These are phyloP conservation scores for Sphaerostilbella broomeana DNA, from an alignment of 2,329 filamentous ascomycete species.

Conservation along the genomic window DNA sequence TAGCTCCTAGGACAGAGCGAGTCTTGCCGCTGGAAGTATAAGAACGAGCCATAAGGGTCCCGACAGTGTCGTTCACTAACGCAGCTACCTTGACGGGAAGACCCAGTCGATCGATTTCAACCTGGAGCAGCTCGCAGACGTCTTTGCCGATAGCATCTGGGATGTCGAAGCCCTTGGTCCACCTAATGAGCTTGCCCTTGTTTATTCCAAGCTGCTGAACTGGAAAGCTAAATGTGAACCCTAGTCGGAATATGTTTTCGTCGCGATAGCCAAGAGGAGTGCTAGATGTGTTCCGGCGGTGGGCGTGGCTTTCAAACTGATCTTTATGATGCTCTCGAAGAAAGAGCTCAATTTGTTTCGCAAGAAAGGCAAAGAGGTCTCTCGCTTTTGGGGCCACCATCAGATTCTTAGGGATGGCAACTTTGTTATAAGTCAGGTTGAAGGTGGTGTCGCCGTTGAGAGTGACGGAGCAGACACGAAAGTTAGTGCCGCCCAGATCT, in stretches of 20 bases:
- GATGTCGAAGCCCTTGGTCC: conserved; percentile 99
- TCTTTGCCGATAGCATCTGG: conserved; percentile 91
- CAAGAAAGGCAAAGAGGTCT: conserved; percentile 87
- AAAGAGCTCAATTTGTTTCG: conserved; percentile 86
- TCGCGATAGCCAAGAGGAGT: conserved; percentile 55
- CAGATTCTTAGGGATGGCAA: conserved; percentile 79
- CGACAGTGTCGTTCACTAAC: conserved; percentile 94
- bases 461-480: conserved; percentile 91
- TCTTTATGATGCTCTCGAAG: conserved; percentile 81
- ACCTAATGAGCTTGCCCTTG: conserved; percentile 86
- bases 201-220: conserved; percentile 93
- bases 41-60: conserved; percentile 93
- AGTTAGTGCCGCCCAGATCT: conserved; percentile 97
- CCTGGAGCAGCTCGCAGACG: conserved; percentile 83
- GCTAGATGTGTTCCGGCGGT: conserved; percentile 55
- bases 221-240: conserved; percentile 99
- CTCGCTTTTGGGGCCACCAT: conserved; percentile 84
- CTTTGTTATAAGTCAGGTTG: conserved; percentile 86
- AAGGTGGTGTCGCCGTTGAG: conserved; percentile 94
- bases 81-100: conserved; percentile 93
- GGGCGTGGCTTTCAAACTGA: conserved; percentile 67
- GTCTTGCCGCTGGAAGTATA: conserved; percentile 88
- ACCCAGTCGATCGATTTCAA: conserved; percentile 77
- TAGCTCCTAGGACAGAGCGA: conserved; percentile 83
- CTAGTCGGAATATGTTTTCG: conserved; percentile 80